phyloP scores from a whole-genome alignment of 1,284 basidiomycete genomes.

The Phellopilus nigrolimitatus region DNA sequence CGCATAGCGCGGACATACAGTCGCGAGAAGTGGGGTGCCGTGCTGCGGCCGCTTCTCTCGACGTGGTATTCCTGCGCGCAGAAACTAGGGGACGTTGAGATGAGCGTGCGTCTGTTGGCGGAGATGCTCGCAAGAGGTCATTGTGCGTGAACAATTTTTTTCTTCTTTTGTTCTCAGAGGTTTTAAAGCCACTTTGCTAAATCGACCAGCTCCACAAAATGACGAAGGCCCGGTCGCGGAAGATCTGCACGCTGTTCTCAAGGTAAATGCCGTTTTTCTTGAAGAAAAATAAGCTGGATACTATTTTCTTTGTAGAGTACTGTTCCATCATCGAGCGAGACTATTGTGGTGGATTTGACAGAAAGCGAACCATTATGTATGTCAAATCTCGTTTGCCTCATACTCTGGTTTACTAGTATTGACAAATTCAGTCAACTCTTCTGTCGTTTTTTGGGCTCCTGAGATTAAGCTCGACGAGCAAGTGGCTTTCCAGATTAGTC shows the following conservation, averaged over 20 bases:
- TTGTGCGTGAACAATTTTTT: not conserved
- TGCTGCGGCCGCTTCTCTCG: constrained; percentile 67
- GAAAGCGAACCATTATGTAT: constrained; percentile 62
- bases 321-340: constrained; percentile 52
- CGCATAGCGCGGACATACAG: constrained; percentile 77
- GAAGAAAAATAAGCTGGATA: not conserved
- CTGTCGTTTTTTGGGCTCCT: constrained; percentile 64
- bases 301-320: constrained; percentile 47
- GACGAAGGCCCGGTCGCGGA: constrained; percentile 47
- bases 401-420: constrained; percentile 6
- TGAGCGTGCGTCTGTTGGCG: constrained; percentile 67
- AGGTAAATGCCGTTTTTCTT: constrained; percentile 39
- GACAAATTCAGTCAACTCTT: constrained; percentile 50
- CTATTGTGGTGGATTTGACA: constrained; percentile 56
- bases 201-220: constrained; percentile 26
- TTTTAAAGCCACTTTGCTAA: too few relatives aligned
- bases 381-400: constrained; percentile 25
- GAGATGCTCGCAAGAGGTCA: constrained; percentile 66
- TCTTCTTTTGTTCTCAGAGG: constrained; percentile 24
- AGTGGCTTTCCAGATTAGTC: constrained; percentile 67
- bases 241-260: constrained; percentile 63
- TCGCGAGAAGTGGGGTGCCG: constrained; percentile 67
- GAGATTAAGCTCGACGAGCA: constrained; percentile 56
- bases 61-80: constrained; percentile 81
- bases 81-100: constrained; percentile 68